A percentile compares a stretch with the other conserved stretches of the same genome.
Evolutionary conservation across 805 yeast species (phyloP).

Genomic region (Wickerhamomyces bisporus): DNA sequence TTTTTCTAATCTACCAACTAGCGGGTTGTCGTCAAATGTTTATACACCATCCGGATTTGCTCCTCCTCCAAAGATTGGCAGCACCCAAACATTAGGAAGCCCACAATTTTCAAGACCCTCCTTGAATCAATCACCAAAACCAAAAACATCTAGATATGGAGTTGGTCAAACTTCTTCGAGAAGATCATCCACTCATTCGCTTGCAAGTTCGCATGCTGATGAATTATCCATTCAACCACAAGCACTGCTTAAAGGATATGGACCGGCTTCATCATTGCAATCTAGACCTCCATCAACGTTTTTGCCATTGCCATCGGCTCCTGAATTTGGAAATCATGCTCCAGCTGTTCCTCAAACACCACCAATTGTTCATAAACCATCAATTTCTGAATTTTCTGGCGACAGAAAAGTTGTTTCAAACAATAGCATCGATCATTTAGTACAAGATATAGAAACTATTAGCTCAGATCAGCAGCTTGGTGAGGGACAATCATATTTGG

Average conservation of each 20-base stretch:
- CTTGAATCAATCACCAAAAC: slow-evolving; percentile 11
- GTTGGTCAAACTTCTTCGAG: slow-evolving; percentile 12
- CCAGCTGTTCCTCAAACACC: not conserved
- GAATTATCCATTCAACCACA: slow-evolving; percentile 1
- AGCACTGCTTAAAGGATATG: slow-evolving; percentile 1
- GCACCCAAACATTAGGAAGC: not conserved
- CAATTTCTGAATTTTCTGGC: too few species aligned
- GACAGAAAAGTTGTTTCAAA: too few species aligned
- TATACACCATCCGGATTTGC: not conserved
- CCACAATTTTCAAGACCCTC: too few species aligned
- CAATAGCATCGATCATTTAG: too few species aligned
- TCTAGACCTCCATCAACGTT: not conserved
- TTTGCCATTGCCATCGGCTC: not conserved
- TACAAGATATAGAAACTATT: too few species aligned
- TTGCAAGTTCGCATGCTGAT: slow-evolving; percentile 8
- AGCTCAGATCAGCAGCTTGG: too few species aligned
- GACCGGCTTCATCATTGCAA: not conserved
- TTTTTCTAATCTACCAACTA: too few species aligned
- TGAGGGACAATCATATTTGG: too few species aligned
- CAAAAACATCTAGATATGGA: slow-evolving; percentile 13
- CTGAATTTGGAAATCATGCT: too few species aligned
- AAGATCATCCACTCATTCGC: slow-evolving; percentile 19
- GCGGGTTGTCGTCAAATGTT: too few species aligned
- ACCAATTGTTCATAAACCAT: too few species aligned
- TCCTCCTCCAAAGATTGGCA: slow-evolving; percentile 3